These are phyloP conservation scores for Microdochium bolleyi DNA, from an alignment of 2,329 filamentous ascomycete genomes.

Conservation along the genomic window DNA sequence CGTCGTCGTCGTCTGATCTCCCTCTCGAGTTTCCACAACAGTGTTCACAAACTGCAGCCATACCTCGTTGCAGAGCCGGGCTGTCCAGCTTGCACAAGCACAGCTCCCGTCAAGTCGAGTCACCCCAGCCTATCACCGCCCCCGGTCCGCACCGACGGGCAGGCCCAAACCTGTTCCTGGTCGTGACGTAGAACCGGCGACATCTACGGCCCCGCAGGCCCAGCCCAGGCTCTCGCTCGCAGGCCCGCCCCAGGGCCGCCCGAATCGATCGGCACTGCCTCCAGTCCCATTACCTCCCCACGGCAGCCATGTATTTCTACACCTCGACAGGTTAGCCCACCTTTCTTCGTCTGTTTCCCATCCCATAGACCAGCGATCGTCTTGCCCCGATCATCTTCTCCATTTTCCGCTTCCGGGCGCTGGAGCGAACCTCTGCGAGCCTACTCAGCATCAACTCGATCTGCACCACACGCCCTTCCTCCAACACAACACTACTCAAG, in stretches of 20 bases:
- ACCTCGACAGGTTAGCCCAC: conserved; percentile 18
- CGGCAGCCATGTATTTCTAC: conserved; percentile 15
- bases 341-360: neutral
- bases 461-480: neutral
- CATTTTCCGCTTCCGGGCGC: too few relatives aligned
- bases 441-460: neutral
- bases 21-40: too few relatives aligned
- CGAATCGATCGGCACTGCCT: conserved; percentile 4
- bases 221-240: neutral
- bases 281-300: conserved; percentile 3
- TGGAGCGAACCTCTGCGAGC: too few relatives aligned
- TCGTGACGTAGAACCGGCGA: neutral
- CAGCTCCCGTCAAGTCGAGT: too few relatives aligned
- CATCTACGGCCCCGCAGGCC: neutral
- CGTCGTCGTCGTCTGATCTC: neutral
- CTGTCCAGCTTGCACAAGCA: too few relatives aligned
- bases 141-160: too few relatives aligned
- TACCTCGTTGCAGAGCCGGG: too few relatives aligned
- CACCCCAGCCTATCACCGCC: too few relatives aligned
- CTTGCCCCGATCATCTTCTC: conserved; percentile 1
- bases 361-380: neutral
- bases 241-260: neutral
- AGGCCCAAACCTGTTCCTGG: neutral
- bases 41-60: too few relatives aligned
- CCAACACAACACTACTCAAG: conserved; percentile 2